Evolutionary conservation across 2,329 filamentous ascomycete species (phyloP), one percentile per base, ranked within the genome.

Genomic region (Penicillium sp.): DNA sequence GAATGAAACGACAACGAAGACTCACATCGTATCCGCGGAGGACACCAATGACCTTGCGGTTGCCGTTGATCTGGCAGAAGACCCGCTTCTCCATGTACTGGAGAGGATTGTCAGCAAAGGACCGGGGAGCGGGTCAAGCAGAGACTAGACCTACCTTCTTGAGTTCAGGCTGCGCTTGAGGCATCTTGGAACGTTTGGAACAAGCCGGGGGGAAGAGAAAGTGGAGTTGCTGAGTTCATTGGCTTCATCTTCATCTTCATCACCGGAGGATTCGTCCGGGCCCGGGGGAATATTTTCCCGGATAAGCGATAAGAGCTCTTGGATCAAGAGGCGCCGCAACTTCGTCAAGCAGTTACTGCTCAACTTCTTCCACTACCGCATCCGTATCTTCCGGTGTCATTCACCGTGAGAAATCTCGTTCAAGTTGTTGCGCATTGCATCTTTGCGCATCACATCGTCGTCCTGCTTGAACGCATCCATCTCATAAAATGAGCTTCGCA

Each of bases 71-170:
- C 75, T 99, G 92, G 62, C 97, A 91, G 74, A 96, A 96, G 69
- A 99, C 84, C 76, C 92, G 85, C 85, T 99, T 99, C 81, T 99
- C 94, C 76, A 99, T 91, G 76, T 99, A 99, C 94, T 99, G 56
- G 51, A 40, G 51, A 39, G 31, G 44, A 44, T 25, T 18, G 52
- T 68, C 49, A 63, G 63, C 44, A 39, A 33, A 28, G n/a, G 13
- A 14, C 25, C 30, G 4, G 22, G 18, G 22, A 33, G 11, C 13
- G 4, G 5, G 9, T 33, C 5, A 13, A 41, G 51, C 33, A 18
- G 1, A 4, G 35, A 38, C 30, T 41, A 27, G 42, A 16, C 14
- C 6, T 24, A 95, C 94, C 86, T 97, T 99, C 79, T 97, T 99
- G 58, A 99, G 84, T 80, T 99, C 95, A 67, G 94, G 94, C 78